Conservation (phyloP, 768 basidiomycete species). For the Mycena haematopus region DNA sequence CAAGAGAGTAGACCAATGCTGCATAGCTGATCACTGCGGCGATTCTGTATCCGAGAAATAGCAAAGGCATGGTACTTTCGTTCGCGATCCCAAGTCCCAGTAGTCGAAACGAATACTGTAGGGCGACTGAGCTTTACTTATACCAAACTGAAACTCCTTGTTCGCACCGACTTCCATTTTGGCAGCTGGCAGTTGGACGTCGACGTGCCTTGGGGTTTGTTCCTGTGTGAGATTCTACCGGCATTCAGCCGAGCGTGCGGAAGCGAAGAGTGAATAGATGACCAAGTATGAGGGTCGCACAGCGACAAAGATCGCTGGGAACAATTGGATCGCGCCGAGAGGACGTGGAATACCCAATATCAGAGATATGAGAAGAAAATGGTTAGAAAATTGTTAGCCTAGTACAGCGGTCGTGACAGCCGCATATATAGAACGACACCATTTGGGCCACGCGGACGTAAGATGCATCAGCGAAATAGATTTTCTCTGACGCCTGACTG, state of each 20-base stretch:
- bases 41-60: slow-evolving; percentile 8
- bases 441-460: too few species aligned
- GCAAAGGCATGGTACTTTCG: background rate
- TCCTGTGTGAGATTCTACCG: slow-evolving; percentile 10
- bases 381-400: too few species aligned
- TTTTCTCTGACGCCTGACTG: too few species aligned
- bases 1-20: slow-evolving; percentile 20
- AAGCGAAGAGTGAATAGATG: slow-evolving; percentile 3
- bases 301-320: too few species aligned
- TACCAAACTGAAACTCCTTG: background rate
- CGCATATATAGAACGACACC: too few species aligned
- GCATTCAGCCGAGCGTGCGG: slow-evolving; percentile 16
- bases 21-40: slow-evolving; percentile 15
- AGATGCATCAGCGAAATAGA: too few species aligned
- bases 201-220: slow-evolving; percentile 10
- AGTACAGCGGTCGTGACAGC: too few species aligned
- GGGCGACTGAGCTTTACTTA: slow-evolving; percentile 13
- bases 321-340: too few species aligned
- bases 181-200: slow-evolving; percentile 4
- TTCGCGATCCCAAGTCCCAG: slow-evolving; percentile 13
- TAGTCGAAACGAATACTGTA: slow-evolving; percentile 6
- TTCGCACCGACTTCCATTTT: background rate
- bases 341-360: too few species aligned
- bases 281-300: too few species aligned
- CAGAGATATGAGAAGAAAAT: too few species aligned